Evolutionary conservation across 371 early-diverging fungal genomes (phyloP).

Genomic region (Mucor sp.): DNA sequence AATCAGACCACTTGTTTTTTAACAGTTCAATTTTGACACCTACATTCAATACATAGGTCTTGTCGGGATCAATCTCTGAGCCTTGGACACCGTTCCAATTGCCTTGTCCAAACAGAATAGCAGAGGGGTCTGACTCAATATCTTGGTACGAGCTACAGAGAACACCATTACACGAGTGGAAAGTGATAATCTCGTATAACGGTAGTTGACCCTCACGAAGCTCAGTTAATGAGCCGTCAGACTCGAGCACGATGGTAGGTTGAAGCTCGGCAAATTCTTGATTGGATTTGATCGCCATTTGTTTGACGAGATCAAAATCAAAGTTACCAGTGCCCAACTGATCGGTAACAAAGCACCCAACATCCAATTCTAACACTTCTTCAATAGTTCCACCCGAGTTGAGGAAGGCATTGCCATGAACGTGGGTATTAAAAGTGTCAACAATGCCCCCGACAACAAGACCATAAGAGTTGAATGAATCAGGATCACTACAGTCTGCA

Average conservation of each 20-base stretch:
- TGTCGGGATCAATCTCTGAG: neutral
- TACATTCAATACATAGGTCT: conserved; percentile 25
- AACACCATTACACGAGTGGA: conserved; percentile 11
- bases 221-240: neutral
- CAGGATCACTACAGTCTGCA: neutral
- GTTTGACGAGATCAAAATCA: neutral
- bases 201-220: neutral
- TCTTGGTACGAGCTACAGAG: neutral
- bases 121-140: neutral
- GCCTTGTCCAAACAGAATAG: conserved; percentile 15
- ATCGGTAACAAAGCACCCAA: neutral
- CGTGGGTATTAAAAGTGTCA: neutral
- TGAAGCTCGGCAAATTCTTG: neutral
- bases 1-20: too few relatives aligned
- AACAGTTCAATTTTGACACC: neutral
- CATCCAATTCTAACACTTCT: neutral
- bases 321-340: conserved; percentile 3
- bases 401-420: conserved; percentile 9
- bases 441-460: conserved; percentile 3
- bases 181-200: conserved; percentile 9
- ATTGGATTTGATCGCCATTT: neutral
- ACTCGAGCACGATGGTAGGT: neutral
- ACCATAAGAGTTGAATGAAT: neutral
- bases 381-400: neutral
- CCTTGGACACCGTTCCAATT: conserved; percentile 25